Evolutionary conservation across 2,329 filamentous ascomycete species (phyloP), one percentile per base, ranked within the genome.

Genomic region (Penicillium sp.): DNA sequence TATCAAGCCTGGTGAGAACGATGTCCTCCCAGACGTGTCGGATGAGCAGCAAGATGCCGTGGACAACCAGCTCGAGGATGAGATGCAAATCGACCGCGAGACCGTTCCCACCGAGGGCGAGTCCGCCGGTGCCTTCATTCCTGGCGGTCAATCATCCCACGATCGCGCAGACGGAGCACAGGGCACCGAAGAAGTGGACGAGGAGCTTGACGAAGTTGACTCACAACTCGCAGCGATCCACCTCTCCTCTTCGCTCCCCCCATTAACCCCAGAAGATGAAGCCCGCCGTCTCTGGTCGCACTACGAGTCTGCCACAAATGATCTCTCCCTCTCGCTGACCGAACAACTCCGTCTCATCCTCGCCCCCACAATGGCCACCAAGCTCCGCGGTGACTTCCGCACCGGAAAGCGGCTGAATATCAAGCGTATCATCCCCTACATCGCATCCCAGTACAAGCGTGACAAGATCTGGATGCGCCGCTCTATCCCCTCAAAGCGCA

Each of bases 381-480:
- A 97, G 70, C 89, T 99, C 60, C 92, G 93, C 2, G 94, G 94
- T 42, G 92, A 96, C 64, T 97, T 96, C 83, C 90, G 94, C 64
- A 99, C 94, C 0, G 94, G 94, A 61, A 99, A 99, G 74, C 89
- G 94, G 0, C 90, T 99, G 66, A 99, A 97, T 76, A 96, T 99
- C 80, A 97, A 97, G 77, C 91, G 93, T 65, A 99, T 99, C 76
- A 99, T 99, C 68, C 94, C 95, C 0, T 99, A 99, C 78, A 97
- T 99, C 66, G 94, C 95, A 1, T 97, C 92, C 0, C 88, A 89
- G 71, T 99, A 97, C 82, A 97, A 97, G 81, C 90, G 94, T 58
- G 94, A 99, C 83, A 99, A 99, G 81, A 99, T 99, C 76, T 99
- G 94, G 94, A 96, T 99, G 88, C 89, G 95, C 14, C 87, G 95